Base-by-base conservation (phyloP, 1,284 basidiomycete species). In the Peniophora sp. region DNA sequence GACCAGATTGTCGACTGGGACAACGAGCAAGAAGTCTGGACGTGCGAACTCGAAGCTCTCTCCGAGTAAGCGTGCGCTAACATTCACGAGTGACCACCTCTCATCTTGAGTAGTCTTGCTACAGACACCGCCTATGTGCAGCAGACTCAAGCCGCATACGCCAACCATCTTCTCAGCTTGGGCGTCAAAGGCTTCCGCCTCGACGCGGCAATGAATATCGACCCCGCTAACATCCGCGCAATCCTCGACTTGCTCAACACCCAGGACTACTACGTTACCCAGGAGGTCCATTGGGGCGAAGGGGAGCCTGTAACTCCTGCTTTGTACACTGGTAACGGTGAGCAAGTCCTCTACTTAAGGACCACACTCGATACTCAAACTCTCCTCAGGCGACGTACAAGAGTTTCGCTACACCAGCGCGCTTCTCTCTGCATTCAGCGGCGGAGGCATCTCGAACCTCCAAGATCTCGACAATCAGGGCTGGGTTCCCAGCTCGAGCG, bases 141-240 rank as follows among this genome's bases (percentile, higher is more conserved):
- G 24, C 61, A 60, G 0, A 63, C 69, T 8, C 71, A 85, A 0
- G 81, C 80, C 0, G 55, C 65, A n/a, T 85, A 85, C 60, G 78
- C 61, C 2, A 82, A 85, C 55, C 80, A 85, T 49, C 62, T 85
- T 2, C 53, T 85, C 23, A 78, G 76, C 1, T 66, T 86, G 10
- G 83, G 83, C 1, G 74, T 79, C 2, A 79, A 81, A 57, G 85
- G 85, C 0, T 64, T 87, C 36, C 73, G 83, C 0, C 64, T 86
- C 36, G 84, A 88, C 61, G 82, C 84, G 8, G 74, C 82, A 0
- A 86, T 85, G 65, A 74, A 82, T 84, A 58, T 50, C 68, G 57
- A 8, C 41, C 17, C 46, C 23, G 11, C 15, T 41, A 20, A 20
- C 15, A 3, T 0, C 37, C 47, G 3, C 32, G 17, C 51, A 37